These are phyloP conservation scores for Chaetomium sp. DNA, from an alignment of 2,329 filamentous ascomycete species.

Conservation along the genomic window DNA sequence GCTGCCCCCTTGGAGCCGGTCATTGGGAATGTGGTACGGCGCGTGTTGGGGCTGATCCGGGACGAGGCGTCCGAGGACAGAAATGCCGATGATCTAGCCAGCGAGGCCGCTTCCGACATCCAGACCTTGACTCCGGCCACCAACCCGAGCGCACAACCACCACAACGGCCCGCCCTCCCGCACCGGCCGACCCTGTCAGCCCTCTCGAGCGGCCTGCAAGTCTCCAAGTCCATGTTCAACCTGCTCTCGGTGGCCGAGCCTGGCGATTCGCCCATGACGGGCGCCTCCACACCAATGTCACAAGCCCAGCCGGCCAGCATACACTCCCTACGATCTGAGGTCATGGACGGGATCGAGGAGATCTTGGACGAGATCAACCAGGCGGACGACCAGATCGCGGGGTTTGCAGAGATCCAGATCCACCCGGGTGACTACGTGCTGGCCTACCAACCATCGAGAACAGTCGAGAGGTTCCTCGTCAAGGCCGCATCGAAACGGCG, in stretches of 20 bases:
- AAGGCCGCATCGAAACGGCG: conserved; percentile 82
- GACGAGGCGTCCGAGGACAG: conserved; percentile 82
- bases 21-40: conserved; percentile 88
- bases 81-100: conserved; percentile 51
- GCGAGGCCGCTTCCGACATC: conserved; percentile 52
- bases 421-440: conserved; percentile 89
- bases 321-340: conserved; percentile 77
- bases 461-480: conserved; percentile 82
- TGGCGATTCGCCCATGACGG: conserved; percentile 36
- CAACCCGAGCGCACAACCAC: conserved; percentile 9
- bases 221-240: conserved; percentile 77
- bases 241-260: conserved; percentile 68
- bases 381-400: conserved; percentile 88
- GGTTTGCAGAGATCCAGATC: conserved; percentile 83
- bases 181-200: conserved; percentile 53
- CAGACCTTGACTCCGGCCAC: conserved; percentile 19
- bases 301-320: conserved; percentile 38
- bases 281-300: conserved; percentile 30
- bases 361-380: conserved; percentile 92
- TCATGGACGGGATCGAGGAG: conserved; percentile 89
- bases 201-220: conserved; percentile 56
- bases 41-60: conserved; percentile 82
- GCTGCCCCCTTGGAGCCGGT: conserved; percentile 88
- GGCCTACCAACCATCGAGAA: conserved; percentile 77
- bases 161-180: conserved; percentile 20